A percentile compares a stretch with the other conserved stretches of the same genome.
phyloP scores from a whole-genome alignment of 495 filamentous ascomycete species.

The Hypoxylon crocopeplum region DNA sequence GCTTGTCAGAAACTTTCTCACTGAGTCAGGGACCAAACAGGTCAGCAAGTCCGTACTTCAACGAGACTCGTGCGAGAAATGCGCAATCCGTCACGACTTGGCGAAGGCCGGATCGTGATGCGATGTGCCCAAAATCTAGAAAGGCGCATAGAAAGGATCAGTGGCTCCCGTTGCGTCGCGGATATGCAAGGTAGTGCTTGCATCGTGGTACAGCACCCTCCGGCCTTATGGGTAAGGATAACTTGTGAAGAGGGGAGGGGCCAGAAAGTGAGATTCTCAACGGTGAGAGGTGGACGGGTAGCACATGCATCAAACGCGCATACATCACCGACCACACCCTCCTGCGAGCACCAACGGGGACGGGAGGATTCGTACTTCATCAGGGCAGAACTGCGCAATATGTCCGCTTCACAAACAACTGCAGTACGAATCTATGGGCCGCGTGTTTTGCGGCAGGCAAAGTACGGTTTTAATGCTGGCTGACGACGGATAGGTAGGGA shows the following conservation, averaged over 20 bases:
- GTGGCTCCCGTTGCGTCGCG: constrained; percentile 33
- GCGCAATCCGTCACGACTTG: constrained; percentile 12
- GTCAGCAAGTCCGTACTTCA: constrained; percentile 20
- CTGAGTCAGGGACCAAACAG: constrained; percentile 7
- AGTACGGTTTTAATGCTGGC: constrained; percentile 1
- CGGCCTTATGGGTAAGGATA: constrained; percentile 45
- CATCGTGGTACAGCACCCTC: constrained; percentile 30
- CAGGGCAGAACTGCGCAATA: constrained; percentile 24
- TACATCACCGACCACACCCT: constrained; percentile 34
- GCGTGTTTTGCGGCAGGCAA: constrained; percentile 18
- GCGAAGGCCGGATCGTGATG: constrained; percentile 19
- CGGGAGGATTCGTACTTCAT: constrained; percentile 29
- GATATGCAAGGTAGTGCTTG: constrained; percentile 40
- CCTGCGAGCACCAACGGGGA: constrained; percentile 25
- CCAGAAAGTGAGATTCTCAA: constrained; percentile 27
- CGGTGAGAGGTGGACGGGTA: constrained; percentile 37
- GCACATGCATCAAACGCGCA: constrained; percentile 34
- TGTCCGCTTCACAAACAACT: constrained; percentile 17
- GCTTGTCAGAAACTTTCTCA: too few relatives aligned
- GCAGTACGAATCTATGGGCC: constrained; percentile 15
- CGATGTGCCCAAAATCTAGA: constrained; percentile 14
- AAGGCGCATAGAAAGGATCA: constrained; percentile 32
- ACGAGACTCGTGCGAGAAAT: background rate
- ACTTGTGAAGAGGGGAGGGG: constrained; percentile 26
- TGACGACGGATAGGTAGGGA: background rate